Percentiles rank a stretch among this genome's conserved stretches.
Evolutionary conservation across 2,329 filamentous ascomycete genomes (phyloP).

Genomic region (Trichoderma atroviride): DNA sequence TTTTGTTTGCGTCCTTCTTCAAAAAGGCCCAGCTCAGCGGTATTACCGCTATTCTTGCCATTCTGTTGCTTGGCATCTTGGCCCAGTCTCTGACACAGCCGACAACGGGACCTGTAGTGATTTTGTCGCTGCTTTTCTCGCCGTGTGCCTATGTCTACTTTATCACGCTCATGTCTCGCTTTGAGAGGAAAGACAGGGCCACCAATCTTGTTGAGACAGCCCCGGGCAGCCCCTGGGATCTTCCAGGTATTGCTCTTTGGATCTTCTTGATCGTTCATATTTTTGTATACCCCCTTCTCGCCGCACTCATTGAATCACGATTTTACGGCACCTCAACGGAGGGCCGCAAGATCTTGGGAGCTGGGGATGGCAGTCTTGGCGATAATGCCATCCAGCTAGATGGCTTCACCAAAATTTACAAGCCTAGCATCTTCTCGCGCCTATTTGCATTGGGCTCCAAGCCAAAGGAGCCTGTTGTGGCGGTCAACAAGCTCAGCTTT

Average conservation of each 20-base stretch:
- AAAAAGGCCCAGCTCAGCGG: conserved; percentile 85
- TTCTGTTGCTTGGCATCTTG: conserved; percentile 76
- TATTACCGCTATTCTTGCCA: conserved; percentile 73
- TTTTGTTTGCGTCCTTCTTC: conserved; percentile 83
- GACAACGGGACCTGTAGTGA: conserved; percentile 63
- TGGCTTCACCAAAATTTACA: conserved; percentile 77
- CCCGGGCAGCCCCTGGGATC: conserved; percentile 65
- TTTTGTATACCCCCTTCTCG: conserved; percentile 74
- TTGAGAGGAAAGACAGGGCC: conserved; percentile 62
- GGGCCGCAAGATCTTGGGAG: conserved; percentile 54
- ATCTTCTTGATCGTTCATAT: conserved; percentile 78
- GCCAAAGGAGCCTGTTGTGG: conserved; percentile 66
- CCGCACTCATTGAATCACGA: conserved; percentile 70
- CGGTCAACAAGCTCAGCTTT: conserved; percentile 74
- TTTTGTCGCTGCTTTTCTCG: conserved; percentile 77
- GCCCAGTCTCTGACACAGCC: conserved; percentile 72
- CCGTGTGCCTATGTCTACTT: conserved; percentile 90
- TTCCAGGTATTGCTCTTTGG: conserved; percentile 78
- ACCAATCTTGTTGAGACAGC: conserved; percentile 65
- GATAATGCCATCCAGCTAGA: conserved; percentile 68
- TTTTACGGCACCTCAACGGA: conserved; percentile 75
- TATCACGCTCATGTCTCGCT: conserved; percentile 73
- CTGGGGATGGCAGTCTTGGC: conserved; percentile 34
- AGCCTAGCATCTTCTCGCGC: conserved; percentile 63
- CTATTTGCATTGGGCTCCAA: conserved; percentile 51